Percentiles rank a stretch among this genome's conserved stretches.
Evolutionary conservation across 2,329 filamentous ascomycete species (phyloP).

Genomic region (Hysterium pulicare): DNA sequence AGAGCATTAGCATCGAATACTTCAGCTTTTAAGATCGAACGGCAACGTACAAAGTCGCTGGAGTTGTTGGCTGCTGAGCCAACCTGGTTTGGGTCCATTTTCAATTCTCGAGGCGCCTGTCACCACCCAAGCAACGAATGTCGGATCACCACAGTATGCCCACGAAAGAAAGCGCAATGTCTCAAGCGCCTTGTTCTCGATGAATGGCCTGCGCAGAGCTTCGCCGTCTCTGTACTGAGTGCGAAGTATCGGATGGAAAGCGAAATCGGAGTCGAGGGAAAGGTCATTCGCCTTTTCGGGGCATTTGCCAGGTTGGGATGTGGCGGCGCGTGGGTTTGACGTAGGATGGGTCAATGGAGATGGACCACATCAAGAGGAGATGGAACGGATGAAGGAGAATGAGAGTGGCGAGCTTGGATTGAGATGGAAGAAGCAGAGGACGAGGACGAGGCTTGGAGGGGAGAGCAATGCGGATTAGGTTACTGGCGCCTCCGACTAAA

Average conservation of each 20-base stretch:
- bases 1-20: slow-evolving; percentile 16
- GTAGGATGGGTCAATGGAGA: neutral
- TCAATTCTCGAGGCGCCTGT: slow-evolving; percentile 6
- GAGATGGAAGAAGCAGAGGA: neutral
- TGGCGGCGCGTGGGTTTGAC: neutral
- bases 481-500: slow-evolving; percentile 4
- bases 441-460: slow-evolving; percentile 1
- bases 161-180: no score
- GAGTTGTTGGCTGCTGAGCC: slow-evolving; percentile 68
- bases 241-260: no score
- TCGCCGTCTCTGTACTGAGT: no score
- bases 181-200: no score
- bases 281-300: neutral
- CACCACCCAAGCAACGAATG: neutral
- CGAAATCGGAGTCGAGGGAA: no score
- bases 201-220: no score
- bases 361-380: neutral
- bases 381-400: neutral
- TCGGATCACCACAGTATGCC: neutral
- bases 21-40: slow-evolving; percentile 2
- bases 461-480: slow-evolving; percentile 6
- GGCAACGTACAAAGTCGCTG: slow-evolving; percentile 82
- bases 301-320: neutral
- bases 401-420: neutral
- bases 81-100: slow-evolving; percentile 31